These are phyloP conservation scores for Ascocoryne sarcoides DNA, from an alignment of 2,329 filamentous ascomycete species.

Conservation along the genomic window DNA sequence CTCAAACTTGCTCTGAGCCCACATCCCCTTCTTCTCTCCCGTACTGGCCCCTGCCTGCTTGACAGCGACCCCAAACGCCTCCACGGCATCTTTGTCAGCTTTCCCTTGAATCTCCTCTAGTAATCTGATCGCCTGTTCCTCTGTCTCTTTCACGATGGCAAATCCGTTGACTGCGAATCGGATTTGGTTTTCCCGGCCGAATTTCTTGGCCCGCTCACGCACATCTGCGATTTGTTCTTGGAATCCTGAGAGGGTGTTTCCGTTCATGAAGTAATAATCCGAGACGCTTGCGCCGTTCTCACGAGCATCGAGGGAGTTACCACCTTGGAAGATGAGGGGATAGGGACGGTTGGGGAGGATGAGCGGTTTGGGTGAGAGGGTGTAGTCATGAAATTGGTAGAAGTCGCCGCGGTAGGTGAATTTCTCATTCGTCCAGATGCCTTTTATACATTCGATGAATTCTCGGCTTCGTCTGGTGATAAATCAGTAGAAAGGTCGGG, in stretches of 20 bases:
- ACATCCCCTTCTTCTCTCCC: conserved; percentile 41
- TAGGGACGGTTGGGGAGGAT: conserved; percentile 35
- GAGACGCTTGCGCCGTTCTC: conserved; percentile 39
- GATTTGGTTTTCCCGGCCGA: conserved; percentile 36
- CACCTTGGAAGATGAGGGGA: conserved; percentile 45
- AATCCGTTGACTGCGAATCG: conserved; percentile 43
- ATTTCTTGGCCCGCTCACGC: conserved; percentile 35
- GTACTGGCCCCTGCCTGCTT: conserved; percentile 41
- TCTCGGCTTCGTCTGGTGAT: conserved; percentile 33
- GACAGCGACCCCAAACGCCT: conserved; percentile 40
- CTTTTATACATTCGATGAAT: conserved; percentile 42
- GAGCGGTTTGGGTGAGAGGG: conserved; percentile 41
- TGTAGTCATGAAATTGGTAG: conserved; percentile 43
- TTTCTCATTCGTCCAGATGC: conserved; percentile 41
- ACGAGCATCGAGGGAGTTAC: conserved; percentile 41
- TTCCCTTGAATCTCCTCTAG: conserved; percentile 45
- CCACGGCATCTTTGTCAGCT: conserved; percentile 40
- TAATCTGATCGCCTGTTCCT: conserved; percentile 40
- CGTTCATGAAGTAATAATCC: conserved; percentile 48
- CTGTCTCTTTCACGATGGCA: conserved; percentile 40
- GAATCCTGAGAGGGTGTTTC: conserved; percentile 45
- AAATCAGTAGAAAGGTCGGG: no score
- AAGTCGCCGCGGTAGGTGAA: conserved; percentile 44
- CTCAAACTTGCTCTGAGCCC: conserved; percentile 42
- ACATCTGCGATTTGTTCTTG: conserved; percentile 41